Percentiles rank a stretch among this genome's conserved stretches.
Evolutionary conservation across 2,329 filamentous ascomycete species (phyloP).

Genomic region (Colletotrichum tamarilloi): DNA sequence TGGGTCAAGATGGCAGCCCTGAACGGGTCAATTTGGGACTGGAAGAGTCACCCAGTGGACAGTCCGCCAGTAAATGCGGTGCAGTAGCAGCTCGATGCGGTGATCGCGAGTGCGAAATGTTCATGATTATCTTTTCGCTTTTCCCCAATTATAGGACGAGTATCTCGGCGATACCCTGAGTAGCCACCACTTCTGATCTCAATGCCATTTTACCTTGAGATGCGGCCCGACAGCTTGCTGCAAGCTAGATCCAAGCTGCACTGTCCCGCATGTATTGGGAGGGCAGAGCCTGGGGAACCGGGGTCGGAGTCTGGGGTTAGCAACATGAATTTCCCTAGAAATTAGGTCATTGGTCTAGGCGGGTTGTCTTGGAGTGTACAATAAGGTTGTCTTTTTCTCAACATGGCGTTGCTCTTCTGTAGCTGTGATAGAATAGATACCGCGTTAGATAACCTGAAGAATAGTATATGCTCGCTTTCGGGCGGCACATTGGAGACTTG

Average conservation of each 20-base stretch:
- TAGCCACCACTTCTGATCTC: too few relatives aligned
- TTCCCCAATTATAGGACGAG: too few relatives aligned
- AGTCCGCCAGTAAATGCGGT: not conserved
- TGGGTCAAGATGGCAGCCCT: slow-evolving; percentile 55
- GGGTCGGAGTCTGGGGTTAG: not conserved
- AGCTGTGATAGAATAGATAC: not conserved
- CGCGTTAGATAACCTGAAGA: not conserved
- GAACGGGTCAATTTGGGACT: slow-evolving; percentile 53
- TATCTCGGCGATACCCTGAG: too few relatives aligned
- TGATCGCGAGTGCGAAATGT: too few relatives aligned
- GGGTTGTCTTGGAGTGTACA: not conserved
- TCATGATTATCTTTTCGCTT: too few relatives aligned
- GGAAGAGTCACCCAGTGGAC: slow-evolving; percentile 38
- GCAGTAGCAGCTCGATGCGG: not conserved
- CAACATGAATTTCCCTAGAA: not conserved
- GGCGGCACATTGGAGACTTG: not conserved
- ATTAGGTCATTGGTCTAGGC: not conserved
- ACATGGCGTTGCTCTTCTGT: not conserved
- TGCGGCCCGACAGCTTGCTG: not conserved
- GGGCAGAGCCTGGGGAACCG: not conserved
- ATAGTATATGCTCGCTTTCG: not conserved
- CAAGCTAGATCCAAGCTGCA: not conserved
- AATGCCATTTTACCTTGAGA: not conserved
- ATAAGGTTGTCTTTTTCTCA: not conserved
- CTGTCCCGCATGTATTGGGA: not conserved